Base-by-base conservation (phyloP, 495 filamentous ascomycete genomes). In the Amorphotheca resinae region DNA sequence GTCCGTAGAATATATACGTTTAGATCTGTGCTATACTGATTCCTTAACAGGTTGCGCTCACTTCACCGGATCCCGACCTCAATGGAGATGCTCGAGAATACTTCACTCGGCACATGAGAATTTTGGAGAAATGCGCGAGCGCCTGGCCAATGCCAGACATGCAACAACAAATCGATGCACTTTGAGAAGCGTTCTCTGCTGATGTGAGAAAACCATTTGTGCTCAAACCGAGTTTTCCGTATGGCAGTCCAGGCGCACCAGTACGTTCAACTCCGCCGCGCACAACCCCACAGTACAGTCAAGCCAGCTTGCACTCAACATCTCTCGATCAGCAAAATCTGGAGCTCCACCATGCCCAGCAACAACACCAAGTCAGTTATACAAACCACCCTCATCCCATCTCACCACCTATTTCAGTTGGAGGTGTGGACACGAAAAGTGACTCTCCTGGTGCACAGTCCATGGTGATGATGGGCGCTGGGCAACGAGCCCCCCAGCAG, bases 61-160 rank as follows among this genome's bases (percentile, higher is more conserved):
- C 91, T 4, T 94, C 86, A 6, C 91, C 91, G 26, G 87, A 96
- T 60, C 85, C 88, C 3, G 82, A 88, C 35, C 73, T 95, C 45
- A 84, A 89, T 51, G 65, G 67, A 11, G 85, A 94, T 54, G 85
- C 89, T 15, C 74, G 84, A 25, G 85, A 93, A 38, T 96, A 82
- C 50, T 95, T 98, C 51, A 85, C 82, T 3, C 76, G 93, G 18
- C 89, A 95, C 48, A 96, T 98, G 91, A 79, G 88, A 38, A 82
- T 98, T 17, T 65, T 98, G 26, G 91, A 98, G 60, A 80, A 76
- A 33, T 93, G 85, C 58, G 82, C 80, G 48, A 66, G 72, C 30
- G 74, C 81, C 5, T 96, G 87, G 82, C 85, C 89, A 9, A 86
- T 93, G 72, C 83, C 84, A 9, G 88, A 96, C 53, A 84, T 95